These are phyloP conservation scores for Acmispon strigosus DNA, from an alignment of 306 rosid genomes.

Conservation along the genomic window DNA sequence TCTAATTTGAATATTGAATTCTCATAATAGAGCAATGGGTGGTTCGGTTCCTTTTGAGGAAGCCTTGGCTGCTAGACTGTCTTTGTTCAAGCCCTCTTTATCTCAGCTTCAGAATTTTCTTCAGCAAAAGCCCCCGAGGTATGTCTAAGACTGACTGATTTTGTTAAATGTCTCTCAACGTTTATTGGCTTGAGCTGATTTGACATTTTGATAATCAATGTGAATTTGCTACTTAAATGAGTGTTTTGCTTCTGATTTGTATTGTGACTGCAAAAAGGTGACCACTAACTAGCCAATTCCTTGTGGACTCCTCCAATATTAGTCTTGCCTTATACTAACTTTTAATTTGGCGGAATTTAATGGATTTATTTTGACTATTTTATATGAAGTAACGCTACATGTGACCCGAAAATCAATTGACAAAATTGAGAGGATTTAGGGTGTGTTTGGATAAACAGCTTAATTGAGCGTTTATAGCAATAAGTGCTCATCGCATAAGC, in stretches of 20 bases:
- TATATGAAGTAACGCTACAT: not conserved
- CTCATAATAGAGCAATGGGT: constrained; percentile 76
- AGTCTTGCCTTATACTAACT: not conserved
- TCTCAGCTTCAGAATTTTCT: constrained; percentile 83
- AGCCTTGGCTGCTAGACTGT: constrained; percentile 87
- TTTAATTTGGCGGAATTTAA: not conserved
- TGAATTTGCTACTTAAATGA: not conserved
- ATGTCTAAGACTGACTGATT: not conserved
- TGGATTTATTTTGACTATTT: not conserved
- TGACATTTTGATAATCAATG: not conserved
- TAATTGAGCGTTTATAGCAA: no score
- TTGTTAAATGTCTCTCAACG: not conserved
- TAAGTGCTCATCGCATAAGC: no score
- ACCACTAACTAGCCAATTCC: not conserved
- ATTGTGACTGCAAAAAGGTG: not conserved
- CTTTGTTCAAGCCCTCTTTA: constrained; percentile 77
- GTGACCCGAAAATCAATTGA: not conserved
- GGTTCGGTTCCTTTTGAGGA: constrained; percentile 96
- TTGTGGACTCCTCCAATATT: not conserved
- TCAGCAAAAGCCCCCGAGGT: constrained; percentile 74
- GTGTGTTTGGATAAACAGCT: no score
- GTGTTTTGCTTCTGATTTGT: not conserved
- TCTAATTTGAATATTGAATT: constrained; percentile 19
- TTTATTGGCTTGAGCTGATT: constrained; percentile 6
- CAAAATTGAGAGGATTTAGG: not conserved